A percentile compares a stretch with the other conserved stretches of the same genome.
These are phyloP conservation scores for Brassica juncea DNA, from an alignment of 345 rosid species.

Conservation along the genomic window DNA sequence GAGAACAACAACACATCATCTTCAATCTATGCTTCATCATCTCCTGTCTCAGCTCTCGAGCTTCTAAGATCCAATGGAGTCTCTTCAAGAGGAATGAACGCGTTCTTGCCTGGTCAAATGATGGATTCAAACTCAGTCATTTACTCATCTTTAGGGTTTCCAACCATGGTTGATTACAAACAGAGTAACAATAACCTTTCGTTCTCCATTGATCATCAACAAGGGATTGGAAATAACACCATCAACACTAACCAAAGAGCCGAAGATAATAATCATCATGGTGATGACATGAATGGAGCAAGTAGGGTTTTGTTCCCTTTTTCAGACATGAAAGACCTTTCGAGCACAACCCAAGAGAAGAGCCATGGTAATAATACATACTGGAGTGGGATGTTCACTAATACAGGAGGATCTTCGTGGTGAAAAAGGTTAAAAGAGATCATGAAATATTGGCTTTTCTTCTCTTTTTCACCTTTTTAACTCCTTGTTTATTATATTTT, in stretches of 20 bases:
- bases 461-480: slow-evolving; percentile 17
- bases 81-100: slow-evolving; percentile 41
- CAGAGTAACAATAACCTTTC: slow-evolving; percentile 36
- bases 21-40: slow-evolving; percentile 34
- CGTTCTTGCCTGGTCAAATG: slow-evolving; percentile 42
- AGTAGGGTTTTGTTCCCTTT: slow-evolving; percentile 43
- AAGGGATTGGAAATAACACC: slow-evolving; percentile 37
- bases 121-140: slow-evolving; percentile 42
- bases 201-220: slow-evolving; percentile 37
- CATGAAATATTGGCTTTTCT: slow-evolving; percentile 5
- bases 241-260: slow-evolving; percentile 27
- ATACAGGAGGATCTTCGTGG: slow-evolving; percentile 43
- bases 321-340: slow-evolving; percentile 42
- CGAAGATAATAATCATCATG: slow-evolving; percentile 18
- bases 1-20: slow-evolving; percentile 37
- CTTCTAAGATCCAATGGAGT: slow-evolving; percentile 41
- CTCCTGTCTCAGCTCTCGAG: slow-evolving; percentile 40
- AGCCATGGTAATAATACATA: slow-evolving; percentile 34
- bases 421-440: slow-evolving; percentile 27
- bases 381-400: slow-evolving; percentile 43
- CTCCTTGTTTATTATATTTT: slow-evolving; percentile 26
- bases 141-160: slow-evolving; percentile 43
- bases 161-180: slow-evolving; percentile 38
- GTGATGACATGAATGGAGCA: slow-evolving; percentile 36
- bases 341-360: slow-evolving; percentile 37